Percentiles rank a stretch among this genome's conserved stretches.
phyloP scores from a whole-genome alignment of 805 yeast species.

The Spathaspora gorwiae region DNA sequence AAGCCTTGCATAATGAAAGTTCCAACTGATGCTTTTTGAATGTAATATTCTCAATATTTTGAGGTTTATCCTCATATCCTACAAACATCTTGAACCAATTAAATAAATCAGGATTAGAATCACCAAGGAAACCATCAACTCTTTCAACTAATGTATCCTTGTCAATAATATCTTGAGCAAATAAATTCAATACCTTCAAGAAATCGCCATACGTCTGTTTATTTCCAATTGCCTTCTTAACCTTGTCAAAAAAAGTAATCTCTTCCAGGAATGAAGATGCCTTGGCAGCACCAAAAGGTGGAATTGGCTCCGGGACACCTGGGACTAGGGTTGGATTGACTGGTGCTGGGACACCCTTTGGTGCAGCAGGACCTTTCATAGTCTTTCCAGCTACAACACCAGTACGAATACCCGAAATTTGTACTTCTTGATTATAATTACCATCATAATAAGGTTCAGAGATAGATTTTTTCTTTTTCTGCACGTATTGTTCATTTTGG shows the following conservation, averaged over 20 bases:
- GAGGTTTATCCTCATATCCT: conserved; percentile 81
- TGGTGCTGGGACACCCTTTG: conserved; percentile 25
- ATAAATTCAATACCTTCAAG: conserved; percentile 79
- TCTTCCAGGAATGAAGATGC: conserved; percentile 73
- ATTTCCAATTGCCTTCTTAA: conserved; percentile 80
- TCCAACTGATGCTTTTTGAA: conserved; percentile 91
- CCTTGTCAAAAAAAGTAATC: conserved; percentile 85
- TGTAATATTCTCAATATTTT: conserved; percentile 79
- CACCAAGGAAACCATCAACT: conserved; percentile 81
- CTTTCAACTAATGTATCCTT: conserved; percentile 75
- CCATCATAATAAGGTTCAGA: conserved; percentile 30
- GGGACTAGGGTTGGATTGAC: conserved; percentile 70
- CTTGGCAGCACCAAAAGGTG: conserved; percentile 38
- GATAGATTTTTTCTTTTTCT: conserved; percentile 18
- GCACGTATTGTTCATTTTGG: background rate
- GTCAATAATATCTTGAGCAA: conserved; percentile 87
- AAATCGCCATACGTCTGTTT: conserved; percentile 91
- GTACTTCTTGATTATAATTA: conserved; percentile 38
- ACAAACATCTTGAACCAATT: conserved; percentile 92
- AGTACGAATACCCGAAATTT: conserved; percentile 45
- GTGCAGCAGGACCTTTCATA: conserved; percentile 11
- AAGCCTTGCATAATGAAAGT: conserved; percentile 83
- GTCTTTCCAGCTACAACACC: conserved; percentile 19
- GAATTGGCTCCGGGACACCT: conserved; percentile 80
- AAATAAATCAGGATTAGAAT: conserved; percentile 65